Evolutionary conservation across 2,329 filamentous ascomycete species (phyloP).

Genomic region (Hypoxylon sp.): DNA sequence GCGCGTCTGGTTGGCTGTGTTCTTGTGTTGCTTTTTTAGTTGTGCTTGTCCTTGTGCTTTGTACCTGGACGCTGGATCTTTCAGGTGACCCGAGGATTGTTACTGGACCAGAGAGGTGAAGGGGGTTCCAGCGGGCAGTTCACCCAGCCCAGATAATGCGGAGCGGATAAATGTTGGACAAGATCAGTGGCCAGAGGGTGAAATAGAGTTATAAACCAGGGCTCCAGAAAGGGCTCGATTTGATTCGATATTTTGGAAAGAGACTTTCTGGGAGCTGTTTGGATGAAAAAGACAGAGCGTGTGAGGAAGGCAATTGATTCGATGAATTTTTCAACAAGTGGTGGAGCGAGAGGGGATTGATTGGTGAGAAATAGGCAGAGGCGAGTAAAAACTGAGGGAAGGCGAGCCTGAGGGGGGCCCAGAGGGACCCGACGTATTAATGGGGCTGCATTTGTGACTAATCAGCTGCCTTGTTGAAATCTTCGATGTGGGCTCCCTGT

Average conservation of each 20-base stretch:
- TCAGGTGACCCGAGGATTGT: constrained; percentile 37
- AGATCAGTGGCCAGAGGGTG: constrained; percentile 24
- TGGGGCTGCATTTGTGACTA: constrained; percentile 52
- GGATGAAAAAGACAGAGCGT: constrained; percentile 47
- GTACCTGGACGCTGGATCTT: constrained; percentile 36
- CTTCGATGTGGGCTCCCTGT: constrained; percentile 31
- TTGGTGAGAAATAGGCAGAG: constrained; percentile 53
- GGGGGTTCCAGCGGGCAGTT: constrained; percentile 20
- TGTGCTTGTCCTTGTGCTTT: constrained; percentile 36
- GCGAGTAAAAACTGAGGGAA: constrained; percentile 52
- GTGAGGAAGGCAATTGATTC: constrained; percentile 51
- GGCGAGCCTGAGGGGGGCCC: constrained; percentile 39
- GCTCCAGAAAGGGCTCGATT: constrained; percentile 31
- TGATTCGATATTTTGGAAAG: constrained; percentile 48
- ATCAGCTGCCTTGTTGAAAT: constrained; percentile 49
- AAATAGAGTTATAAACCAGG: constrained; percentile 34
- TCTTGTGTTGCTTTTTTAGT: constrained; percentile 17
- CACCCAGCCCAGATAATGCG: constrained; percentile 43
- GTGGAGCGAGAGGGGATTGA: constrained; percentile 53
- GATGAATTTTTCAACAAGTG: constrained; percentile 50
- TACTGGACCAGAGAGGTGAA: constrained; percentile 28
- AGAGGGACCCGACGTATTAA: constrained; percentile 52
- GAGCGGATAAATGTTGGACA: constrained; percentile 44
- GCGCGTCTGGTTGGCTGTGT: constrained; percentile 33
- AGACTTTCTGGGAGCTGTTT: constrained; percentile 48